Conservation (phyloP, 768 basidiomycete species). For the Agaricus subrufescens region DNA sequence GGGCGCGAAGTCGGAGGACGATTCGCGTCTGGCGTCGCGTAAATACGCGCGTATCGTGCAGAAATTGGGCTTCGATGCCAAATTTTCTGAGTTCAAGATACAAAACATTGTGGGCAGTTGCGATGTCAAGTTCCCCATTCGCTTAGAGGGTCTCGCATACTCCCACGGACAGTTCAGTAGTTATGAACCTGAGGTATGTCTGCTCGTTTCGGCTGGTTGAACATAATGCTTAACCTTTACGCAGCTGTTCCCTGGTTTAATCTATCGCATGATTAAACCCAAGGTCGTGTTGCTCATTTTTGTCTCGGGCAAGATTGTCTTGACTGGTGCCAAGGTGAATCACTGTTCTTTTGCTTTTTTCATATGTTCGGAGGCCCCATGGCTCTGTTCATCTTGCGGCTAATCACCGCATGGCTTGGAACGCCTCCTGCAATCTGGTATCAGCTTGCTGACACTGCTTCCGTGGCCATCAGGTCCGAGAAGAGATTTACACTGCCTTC, state of each 20-base stretch:
- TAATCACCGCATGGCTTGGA: constrained; percentile 10
- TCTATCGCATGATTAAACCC: constrained; percentile 99
- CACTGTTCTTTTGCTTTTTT: constrained; percentile 15
- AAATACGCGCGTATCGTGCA: constrained; percentile 99
- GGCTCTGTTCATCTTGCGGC: constrained; percentile 15
- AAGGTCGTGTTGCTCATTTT: constrained; percentile 99
- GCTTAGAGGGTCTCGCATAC: constrained; percentile 95
- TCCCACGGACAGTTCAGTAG: constrained; percentile 97
- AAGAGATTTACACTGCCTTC: constrained; percentile 99
- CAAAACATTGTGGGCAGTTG: constrained; percentile 99
- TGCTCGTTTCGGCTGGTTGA: not conserved
- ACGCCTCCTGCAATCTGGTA: constrained; percentile 18
- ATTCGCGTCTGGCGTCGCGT: constrained; percentile 92
- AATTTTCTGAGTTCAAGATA: constrained; percentile 99
- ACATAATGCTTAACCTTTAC: constrained; percentile 6
- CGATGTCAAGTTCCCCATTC: constrained; percentile 98
- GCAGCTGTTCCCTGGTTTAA: constrained; percentile 96
- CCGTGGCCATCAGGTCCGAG: constrained; percentile 70
- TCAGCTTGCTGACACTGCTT: constrained; percentile 42
- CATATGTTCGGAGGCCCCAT: constrained; percentile 14
- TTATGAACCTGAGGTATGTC: constrained; percentile 90
- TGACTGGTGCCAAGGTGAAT: constrained; percentile 97
- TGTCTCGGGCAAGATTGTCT: constrained; percentile 97
- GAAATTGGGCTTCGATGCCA: constrained; percentile 98
- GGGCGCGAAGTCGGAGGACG: constrained; percentile 98